phyloP scores from a whole-genome alignment of 2,329 filamentous ascomycete genomes.

The Neocatenulostroma microsporum region DNA sequence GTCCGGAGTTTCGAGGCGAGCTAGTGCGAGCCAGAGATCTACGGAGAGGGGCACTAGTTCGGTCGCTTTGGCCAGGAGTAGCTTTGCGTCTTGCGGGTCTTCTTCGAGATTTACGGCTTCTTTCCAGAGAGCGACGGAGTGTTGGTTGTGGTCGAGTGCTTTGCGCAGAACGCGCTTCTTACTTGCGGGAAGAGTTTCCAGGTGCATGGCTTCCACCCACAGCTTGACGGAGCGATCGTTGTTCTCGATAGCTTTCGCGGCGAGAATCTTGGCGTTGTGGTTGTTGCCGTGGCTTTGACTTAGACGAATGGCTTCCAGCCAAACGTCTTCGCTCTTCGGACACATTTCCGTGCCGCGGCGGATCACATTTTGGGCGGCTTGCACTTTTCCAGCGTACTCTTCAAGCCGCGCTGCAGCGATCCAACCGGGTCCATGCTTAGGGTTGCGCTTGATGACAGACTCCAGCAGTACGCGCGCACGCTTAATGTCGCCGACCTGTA shows the following conservation, averaged over 20 bases:
- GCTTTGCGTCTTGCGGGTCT: slow-evolving; percentile 73
- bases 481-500: slow-evolving; percentile 89
- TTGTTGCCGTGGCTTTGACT: slow-evolving; percentile 71
- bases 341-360: slow-evolving; percentile 82
- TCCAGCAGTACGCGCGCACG: slow-evolving; percentile 87
- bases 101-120: slow-evolving; percentile 94
- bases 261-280: slow-evolving; percentile 91
- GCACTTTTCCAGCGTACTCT: slow-evolving; percentile 84
- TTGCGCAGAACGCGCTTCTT: slow-evolving; percentile 91
- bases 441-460: slow-evolving; percentile 95
- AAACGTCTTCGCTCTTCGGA: slow-evolving; percentile 88
- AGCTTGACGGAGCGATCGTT: slow-evolving; percentile 81
- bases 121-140: slow-evolving; percentile 97
- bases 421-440: slow-evolving; percentile 89
- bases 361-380: slow-evolving; percentile 81
- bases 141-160: slow-evolving; percentile 84
- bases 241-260: slow-evolving; percentile 82
- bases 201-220: slow-evolving; percentile 92
- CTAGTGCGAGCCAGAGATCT: slow-evolving; percentile 90
- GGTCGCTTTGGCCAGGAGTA: slow-evolving; percentile 88
- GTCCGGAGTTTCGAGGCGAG: slow-evolving; percentile 78
- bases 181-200: slow-evolving; percentile 72
- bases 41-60: slow-evolving; percentile 91
- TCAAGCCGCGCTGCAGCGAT: slow-evolving; percentile 89
- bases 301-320: slow-evolving; percentile 90